These are phyloP conservation scores for Rhodosporidiobolus odoratus DNA, from an alignment of 768 basidiomycete species.

Conservation along the genomic window DNA sequence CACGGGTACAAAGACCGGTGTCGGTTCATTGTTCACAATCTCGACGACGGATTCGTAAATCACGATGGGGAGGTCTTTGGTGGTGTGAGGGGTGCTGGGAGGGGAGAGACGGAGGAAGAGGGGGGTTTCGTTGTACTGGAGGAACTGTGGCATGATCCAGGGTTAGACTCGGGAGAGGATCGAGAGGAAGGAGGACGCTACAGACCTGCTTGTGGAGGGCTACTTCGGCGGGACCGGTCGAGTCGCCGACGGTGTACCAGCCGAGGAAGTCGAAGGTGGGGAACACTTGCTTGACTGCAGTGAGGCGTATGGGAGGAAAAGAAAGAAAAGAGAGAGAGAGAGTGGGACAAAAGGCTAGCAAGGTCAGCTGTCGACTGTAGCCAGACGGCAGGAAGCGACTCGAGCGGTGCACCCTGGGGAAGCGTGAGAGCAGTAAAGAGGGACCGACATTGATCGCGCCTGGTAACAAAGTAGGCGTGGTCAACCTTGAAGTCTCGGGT, in stretches of 20 bases:
- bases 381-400: neutral
- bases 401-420: neutral
- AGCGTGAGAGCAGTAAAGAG: neutral
- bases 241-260: slow-evolving; percentile 86
- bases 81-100: slow-evolving; percentile 49
- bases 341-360: neutral
- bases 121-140: slow-evolving; percentile 76
- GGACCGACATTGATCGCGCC: slow-evolving; percentile 78
- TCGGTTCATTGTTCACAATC: slow-evolving; percentile 62
- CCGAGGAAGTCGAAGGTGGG: slow-evolving; percentile 95
- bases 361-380: too few species aligned
- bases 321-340: neutral
- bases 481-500: slow-evolving; percentile 60
- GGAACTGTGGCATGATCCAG: slow-evolving; percentile 58
- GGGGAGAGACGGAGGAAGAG: slow-evolving; percentile 64
- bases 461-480: slow-evolving; percentile 69
- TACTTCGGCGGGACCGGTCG: slow-evolving; percentile 69
- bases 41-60: slow-evolving; percentile 91
- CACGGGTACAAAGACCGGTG: slow-evolving; percentile 50
- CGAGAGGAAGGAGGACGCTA: neutral
- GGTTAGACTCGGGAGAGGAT: neutral
- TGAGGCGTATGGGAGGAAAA: too few species aligned
- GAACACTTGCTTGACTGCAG: slow-evolving; percentile 93
- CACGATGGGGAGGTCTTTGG: slow-evolving; percentile 74
- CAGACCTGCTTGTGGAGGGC: slow-evolving; percentile 76